Percentiles rank a stretch among this genome's conserved stretches.
Evolutionary conservation across 1,284 basidiomycete species (phyloP).

Genomic region (Pyrrhoderma noxium): DNA sequence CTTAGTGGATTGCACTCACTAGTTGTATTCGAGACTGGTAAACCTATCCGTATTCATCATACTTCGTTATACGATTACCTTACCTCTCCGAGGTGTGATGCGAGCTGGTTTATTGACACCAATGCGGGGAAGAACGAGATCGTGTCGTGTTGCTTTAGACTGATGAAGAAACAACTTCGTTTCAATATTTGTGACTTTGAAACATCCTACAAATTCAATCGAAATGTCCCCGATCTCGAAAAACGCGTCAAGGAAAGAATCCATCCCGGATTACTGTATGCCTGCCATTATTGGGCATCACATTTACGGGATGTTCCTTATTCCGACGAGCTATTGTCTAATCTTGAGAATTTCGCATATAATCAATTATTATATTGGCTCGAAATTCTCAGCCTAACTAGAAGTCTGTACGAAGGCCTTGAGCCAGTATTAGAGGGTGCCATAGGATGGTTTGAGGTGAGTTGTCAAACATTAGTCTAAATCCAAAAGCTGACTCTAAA

Average conservation of each 20-base stretch:
- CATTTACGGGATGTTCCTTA: constrained; percentile 8
- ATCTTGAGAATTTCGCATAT: not conserved
- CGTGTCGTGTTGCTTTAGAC: not conserved
- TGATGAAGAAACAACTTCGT: constrained; percentile 18
- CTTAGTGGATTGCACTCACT: not conserved
- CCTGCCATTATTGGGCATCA: not conserved
- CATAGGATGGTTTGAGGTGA: not conserved
- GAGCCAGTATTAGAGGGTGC: not conserved
- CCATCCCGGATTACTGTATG: not conserved
- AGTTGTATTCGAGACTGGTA: not conserved
- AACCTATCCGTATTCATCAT: not conserved
- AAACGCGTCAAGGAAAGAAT: not conserved
- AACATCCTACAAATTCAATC: constrained; percentile 4
- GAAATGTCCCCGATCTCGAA: constrained; percentile 1
- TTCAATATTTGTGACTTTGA: constrained; percentile 17
- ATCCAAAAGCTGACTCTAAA: not conserved
- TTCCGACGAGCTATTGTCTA: not conserved
- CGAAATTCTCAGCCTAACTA: not conserved
- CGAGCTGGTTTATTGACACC: constrained; percentile 1
- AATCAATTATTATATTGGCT: constrained; percentile 1
- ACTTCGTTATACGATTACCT: not conserved
- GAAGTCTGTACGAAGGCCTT: not conserved
- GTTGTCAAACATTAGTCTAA: not conserved
- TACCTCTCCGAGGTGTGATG: too few species aligned
- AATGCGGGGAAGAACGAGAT: not conserved